These are phyloP conservation scores for Verticillium nubilum DNA, from an alignment of 2,329 filamentous ascomycete species.

Conservation along the genomic window DNA sequence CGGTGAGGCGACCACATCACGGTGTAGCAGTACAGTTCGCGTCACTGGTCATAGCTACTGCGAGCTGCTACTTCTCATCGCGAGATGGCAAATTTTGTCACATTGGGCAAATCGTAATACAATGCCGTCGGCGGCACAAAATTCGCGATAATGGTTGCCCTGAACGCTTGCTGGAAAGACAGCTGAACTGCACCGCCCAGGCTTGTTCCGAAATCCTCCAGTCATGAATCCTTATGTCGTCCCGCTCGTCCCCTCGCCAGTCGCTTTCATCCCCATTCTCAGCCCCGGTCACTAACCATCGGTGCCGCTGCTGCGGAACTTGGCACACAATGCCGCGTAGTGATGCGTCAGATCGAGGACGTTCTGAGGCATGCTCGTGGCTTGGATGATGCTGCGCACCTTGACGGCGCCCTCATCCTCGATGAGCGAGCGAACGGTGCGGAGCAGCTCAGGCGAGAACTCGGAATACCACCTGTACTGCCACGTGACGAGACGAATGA, in stretches of 20 bases:
- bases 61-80: too few relatives aligned
- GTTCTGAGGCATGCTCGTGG: constrained; percentile 86
- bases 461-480: constrained; percentile 99
- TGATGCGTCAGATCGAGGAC: constrained; percentile 94
- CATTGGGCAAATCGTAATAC: background rate
- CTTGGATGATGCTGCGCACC: constrained; percentile 93
- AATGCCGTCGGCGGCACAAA: background rate
- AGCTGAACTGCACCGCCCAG: background rate
- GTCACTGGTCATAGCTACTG: too few relatives aligned
- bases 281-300: constrained; percentile 57
- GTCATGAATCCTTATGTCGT: background rate
- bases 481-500: constrained; percentile 92
- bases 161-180: background rate
- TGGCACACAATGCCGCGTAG: constrained; percentile 90
- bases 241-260: background rate
- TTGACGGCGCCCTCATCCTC: constrained; percentile 98
- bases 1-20: too few relatives aligned
- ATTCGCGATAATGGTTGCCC: background rate
- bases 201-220: background rate
- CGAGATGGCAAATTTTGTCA: too few relatives aligned
- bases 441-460: constrained; percentile 89
- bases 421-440: constrained; percentile 84
- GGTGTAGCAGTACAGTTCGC: too few relatives aligned
- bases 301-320: constrained; percentile 89
- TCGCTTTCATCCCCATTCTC: background rate